phyloP scores from a whole-genome alignment of 1,139 yeast genomes.

The Lodderomyces beijingensis region DNA sequence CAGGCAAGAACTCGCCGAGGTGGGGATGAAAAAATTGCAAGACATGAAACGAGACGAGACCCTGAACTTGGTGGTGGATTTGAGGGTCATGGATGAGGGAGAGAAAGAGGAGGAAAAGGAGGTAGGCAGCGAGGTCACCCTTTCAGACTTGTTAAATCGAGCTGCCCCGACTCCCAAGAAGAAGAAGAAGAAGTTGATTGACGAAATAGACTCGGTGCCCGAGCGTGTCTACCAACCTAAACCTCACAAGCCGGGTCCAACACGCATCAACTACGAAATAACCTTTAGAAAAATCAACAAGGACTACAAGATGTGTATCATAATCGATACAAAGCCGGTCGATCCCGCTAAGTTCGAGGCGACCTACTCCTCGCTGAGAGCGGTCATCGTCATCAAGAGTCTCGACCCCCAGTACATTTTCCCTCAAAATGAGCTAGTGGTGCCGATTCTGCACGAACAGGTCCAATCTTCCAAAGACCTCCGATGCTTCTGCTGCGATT shows the following conservation, averaged over 20 bases:
- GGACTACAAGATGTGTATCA: slow-evolving; percentile 4
- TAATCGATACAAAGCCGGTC: background rate
- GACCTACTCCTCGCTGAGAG: background rate
- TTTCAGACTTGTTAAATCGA: slow-evolving; percentile 19
- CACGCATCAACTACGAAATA: slow-evolving; percentile 1
- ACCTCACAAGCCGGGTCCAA: too few species aligned
- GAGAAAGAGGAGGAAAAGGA: slow-evolving; percentile 9
- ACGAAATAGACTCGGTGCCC: slow-evolving; percentile 27
- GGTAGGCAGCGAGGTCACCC: slow-evolving; percentile 11
- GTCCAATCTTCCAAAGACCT: background rate
- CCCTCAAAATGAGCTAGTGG: background rate
- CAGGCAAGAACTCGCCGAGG: slow-evolving; percentile 26
- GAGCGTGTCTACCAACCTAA: too few species aligned
- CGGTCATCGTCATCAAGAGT: background rate
- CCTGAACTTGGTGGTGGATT: slow-evolving; percentile 31
- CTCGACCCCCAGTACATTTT: background rate
- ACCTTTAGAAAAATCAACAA: slow-evolving; percentile 2
- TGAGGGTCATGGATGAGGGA: slow-evolving; percentile 18
- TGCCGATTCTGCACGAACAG: background rate
- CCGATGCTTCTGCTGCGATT: background rate
- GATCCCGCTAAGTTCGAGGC: background rate
- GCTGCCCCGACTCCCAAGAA: slow-evolving; percentile 3
- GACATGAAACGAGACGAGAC: slow-evolving; percentile 38
- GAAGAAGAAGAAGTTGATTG: slow-evolving; percentile 24
- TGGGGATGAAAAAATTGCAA: slow-evolving; percentile 30